Percentiles rank a stretch among this genome's conserved stretches.
phyloP scores from a whole-genome alignment of 257 asterid genomes.

The Solanum pimpinellifolium region DNA sequence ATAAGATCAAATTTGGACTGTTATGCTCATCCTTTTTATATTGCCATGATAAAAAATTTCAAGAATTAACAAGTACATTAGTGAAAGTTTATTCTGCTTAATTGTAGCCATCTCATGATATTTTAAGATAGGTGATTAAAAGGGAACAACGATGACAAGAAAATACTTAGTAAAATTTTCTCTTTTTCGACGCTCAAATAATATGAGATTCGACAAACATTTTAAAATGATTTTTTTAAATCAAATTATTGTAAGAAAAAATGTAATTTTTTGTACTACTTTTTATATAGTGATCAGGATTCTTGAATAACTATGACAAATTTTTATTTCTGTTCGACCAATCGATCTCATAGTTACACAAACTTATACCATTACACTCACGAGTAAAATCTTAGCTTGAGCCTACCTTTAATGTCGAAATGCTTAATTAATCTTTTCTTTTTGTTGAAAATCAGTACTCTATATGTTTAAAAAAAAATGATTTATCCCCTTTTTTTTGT shows the following conservation, averaged over 20 bases:
- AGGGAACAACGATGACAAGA: not conserved
- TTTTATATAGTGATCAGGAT: too few relatives aligned
- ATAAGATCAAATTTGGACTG: slow-evolving; percentile 8
- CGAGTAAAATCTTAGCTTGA: too few relatives aligned
- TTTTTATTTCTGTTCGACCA: too few relatives aligned
- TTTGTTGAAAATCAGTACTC: too few relatives aligned
- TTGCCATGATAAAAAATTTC: not conserved
- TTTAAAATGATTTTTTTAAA: too few relatives aligned
- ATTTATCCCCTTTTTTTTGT: too few relatives aligned
- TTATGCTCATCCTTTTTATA: not conserved
- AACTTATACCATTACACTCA: too few relatives aligned
- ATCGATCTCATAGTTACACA: too few relatives aligned
- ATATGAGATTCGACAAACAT: not conserved
- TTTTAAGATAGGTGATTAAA: not conserved
- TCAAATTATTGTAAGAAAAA: not conserved
- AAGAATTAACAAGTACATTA: not conserved
- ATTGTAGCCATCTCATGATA: not conserved
- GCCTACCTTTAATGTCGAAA: too few relatives aligned
- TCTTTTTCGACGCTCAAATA: not conserved
- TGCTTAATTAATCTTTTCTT: too few relatives aligned
- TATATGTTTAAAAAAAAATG: too few relatives aligned
- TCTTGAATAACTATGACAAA: too few relatives aligned
- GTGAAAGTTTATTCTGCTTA: not conserved
- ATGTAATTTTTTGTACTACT: not conserved
- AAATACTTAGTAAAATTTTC: not conserved